phyloP scores from a whole-genome alignment of 2,329 filamentous ascomycete species.

The Fulvia fulva region DNA sequence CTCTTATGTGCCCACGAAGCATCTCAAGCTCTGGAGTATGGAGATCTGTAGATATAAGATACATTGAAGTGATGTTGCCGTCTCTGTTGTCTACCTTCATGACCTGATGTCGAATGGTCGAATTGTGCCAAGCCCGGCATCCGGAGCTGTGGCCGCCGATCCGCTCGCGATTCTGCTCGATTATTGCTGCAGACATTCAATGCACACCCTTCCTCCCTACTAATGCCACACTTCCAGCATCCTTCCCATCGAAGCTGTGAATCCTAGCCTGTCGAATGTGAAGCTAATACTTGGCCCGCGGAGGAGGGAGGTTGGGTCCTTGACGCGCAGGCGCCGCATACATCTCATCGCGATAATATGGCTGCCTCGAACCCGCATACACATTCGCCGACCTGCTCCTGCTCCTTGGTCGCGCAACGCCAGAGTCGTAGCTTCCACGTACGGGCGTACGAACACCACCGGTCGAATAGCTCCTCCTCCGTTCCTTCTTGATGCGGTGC shows the following conservation, averaged over 20 bases:
- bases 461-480: not conserved
- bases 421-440: not conserved
- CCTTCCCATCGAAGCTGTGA: too few relatives aligned
- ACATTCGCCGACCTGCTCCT: not conserved
- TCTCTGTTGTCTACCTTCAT: not conserved
- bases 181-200: too few relatives aligned
- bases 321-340: not conserved
- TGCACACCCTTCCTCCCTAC: too few relatives aligned
- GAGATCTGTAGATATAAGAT: too few relatives aligned
- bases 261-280: too few relatives aligned
- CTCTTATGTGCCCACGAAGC: too few relatives aligned
- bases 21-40: too few relatives aligned
- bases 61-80: not conserved
- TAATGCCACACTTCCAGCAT: too few relatives aligned
- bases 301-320: not conserved
- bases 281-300: not conserved
- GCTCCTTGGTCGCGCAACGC: not conserved
- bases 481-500: not conserved
- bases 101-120: too few relatives aligned
- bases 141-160: not conserved
- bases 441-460: not conserved
- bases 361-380: not conserved
- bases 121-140: not conserved
- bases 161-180: too few relatives aligned
- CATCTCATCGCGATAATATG: slow-evolving; percentile 1